Conservation (phyloP, 1,284 basidiomycete genomes). For the Inonotus hispidus region DNA sequence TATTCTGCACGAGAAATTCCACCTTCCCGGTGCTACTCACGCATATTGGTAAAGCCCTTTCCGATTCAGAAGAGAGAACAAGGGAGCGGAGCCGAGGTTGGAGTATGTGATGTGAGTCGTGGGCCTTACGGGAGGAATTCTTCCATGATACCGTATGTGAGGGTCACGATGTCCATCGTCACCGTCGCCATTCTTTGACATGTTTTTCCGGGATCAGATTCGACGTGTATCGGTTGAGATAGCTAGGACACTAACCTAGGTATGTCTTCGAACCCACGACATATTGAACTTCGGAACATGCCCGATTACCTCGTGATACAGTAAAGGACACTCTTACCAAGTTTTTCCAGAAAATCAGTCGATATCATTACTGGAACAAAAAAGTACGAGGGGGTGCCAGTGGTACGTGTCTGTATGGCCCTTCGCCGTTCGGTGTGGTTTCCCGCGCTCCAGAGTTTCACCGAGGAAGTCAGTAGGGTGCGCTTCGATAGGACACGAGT, state of each 20-base stretch:
- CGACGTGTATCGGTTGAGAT: background rate
- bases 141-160: background rate
- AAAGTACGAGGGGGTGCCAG: background rate
- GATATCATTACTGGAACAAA: background rate
- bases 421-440: background rate
- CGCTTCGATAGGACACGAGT: slow-evolving; percentile 1
- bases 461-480: slow-evolving; percentile 9
- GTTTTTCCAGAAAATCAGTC: background rate
- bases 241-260: background rate
- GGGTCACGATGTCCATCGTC: no score
- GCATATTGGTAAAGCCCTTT: background rate
- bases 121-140: background rate
- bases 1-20: slow-evolving; percentile 9
- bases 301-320: background rate
- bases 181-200: no score
- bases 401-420: background rate
- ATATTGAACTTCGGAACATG: background rate
- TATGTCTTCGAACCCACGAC: background rate
- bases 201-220: background rate
- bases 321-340: background rate
- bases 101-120: no score
- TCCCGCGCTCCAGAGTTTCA: slow-evolving; percentile 10
- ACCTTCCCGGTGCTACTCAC: background rate
- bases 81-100: background rate
- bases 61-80: no score